These are phyloP conservation scores for Phtheirospermum japonicum DNA, from an alignment of 257 asterid species.

Conservation along the genomic window DNA sequence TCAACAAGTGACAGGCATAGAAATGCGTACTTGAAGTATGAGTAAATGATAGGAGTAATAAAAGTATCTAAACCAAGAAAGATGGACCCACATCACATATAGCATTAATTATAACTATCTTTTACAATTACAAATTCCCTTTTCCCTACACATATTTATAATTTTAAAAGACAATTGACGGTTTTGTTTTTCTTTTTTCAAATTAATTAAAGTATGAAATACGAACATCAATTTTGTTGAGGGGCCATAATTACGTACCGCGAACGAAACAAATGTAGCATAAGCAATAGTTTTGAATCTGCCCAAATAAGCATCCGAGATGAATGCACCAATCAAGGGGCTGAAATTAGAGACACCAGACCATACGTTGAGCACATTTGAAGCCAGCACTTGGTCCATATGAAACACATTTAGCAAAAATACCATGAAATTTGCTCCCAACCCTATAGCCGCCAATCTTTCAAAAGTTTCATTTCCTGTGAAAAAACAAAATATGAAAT, in stretches of 20 bases:
- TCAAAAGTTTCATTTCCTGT: conserved; percentile 87
- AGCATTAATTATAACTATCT: no score
- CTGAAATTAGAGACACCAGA: conserved; percentile 50
- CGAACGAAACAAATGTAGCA: conserved; percentile 32
- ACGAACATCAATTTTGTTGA: neutral
- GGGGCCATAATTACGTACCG: neutral
- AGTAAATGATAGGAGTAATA: no score
- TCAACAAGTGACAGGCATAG: no score
- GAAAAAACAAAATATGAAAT: no score
- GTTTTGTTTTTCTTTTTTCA: no score
- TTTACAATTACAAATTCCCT: no score
- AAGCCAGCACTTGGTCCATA: conserved; percentile 70
- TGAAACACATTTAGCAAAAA: conserved; percentile 59
- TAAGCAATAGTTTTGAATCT: conserved; percentile 63
- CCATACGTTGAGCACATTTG: conserved; percentile 69
- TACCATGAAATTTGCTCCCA: conserved; percentile 65
- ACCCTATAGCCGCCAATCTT: conserved; percentile 67
- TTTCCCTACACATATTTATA: no score
- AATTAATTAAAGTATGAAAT: no score
- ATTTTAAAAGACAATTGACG: no score
- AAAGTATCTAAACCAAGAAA: no score
- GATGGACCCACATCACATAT: no score
- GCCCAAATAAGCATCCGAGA: conserved; percentile 64
- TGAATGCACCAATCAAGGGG: conserved; percentile 67
- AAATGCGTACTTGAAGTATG: no score